Evolutionary conservation across 2,329 filamentous ascomycete species (phyloP), one percentile per base, ranked within the genome.

Genomic region (Colletotrichum chrysophilum): DNA sequence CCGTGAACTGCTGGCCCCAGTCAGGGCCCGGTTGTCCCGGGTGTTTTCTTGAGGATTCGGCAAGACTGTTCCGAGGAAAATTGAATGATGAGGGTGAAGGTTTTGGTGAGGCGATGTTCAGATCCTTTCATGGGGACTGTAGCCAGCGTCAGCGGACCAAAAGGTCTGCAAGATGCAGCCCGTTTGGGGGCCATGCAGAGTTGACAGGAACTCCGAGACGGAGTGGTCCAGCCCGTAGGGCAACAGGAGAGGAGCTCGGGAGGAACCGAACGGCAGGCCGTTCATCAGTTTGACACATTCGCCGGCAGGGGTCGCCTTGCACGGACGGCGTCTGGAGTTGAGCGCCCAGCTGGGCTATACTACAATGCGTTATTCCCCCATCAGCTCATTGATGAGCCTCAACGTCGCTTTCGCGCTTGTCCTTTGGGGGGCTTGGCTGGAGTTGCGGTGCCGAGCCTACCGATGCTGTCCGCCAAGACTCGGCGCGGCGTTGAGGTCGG

Each of bases 41-140:
- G 1, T 52, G 43, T 21, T 52, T 52, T 48, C n/a, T 21, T 52
- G 43, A 52, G 43, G 43, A 52, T 32, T 64, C 32, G n/a, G 43
- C 61, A 64, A 30, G n/a, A 64, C 16, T 38, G 5, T 16, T 38
- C 32, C 26, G 34, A 16, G 34, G 4, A 4, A 18, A 4, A 12
- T 24, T 34, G 26, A n/a, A 2, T n/a, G 58, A 9, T 61, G 32
- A 34, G 14, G 21, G 5, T 32, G 32, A 43, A n/a, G 2, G 5
- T n/a, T n/a, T 48, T n/a, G 38, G 0, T n/a, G 38, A 0, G 0
- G 18, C 3, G 18, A n/a, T 48, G 1, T 0, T n/a, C 1, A 0
- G 18, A 21, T 48, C 2, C n/a, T 52, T 21, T 4, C 43, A 52
- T 21, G 43, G 4, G 10, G 3, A 1, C 43, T 21, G 6, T 1